A percentile compares a stretch with the other conserved stretches of the same genome.
Evolutionary conservation across 2,329 filamentous ascomycete genomes (phyloP).

Genomic region (Clonostachys rhizophaga): DNA sequence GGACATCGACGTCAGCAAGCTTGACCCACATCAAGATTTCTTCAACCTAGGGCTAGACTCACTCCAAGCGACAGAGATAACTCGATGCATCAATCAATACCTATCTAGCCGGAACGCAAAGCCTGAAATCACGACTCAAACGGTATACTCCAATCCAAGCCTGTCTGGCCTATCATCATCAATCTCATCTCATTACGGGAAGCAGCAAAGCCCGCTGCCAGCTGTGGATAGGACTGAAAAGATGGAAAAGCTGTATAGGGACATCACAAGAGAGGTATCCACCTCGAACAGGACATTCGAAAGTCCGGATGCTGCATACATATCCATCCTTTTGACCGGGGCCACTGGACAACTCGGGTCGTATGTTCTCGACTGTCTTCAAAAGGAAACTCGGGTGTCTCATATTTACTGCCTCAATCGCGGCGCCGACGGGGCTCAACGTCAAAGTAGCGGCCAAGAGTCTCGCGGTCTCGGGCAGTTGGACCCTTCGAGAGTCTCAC

Average conservation of each 20-base stretch:
- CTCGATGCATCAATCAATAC: background rate
- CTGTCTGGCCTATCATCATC: conserved; percentile 13
- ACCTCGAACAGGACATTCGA: conserved; percentile 1
- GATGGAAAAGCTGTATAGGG: conserved; percentile 6
- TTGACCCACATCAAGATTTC: conserved; percentile 23
- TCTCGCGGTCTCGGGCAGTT: background rate
- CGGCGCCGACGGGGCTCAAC: conserved; percentile 1
- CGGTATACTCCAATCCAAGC: conserved; percentile 21
- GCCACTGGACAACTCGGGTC: conserved; percentile 85
- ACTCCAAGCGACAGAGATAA: conserved; percentile 24
- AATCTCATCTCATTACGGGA: conserved; percentile 6
- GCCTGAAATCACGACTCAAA: conserved; percentile 8
- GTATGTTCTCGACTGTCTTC: conserved; percentile 51
- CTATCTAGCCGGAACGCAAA: background rate
- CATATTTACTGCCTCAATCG: conserved; percentile 18
- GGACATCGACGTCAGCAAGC: conserved; percentile 5
- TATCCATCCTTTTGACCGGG: conserved; percentile 69
- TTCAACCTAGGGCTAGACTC: conserved; percentile 33
- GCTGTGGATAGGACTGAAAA: background rate
- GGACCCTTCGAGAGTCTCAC: conserved; percentile 3
- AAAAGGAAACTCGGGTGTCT: conserved; percentile 1
- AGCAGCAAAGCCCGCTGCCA: background rate
- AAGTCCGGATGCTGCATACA: conserved; percentile 14
- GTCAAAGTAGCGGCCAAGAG: background rate
- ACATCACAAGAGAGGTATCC: conserved; percentile 1